phyloP scores from a whole-genome alignment of 2,329 filamentous ascomycete genomes.

The Neocucurbitaria cava region DNA sequence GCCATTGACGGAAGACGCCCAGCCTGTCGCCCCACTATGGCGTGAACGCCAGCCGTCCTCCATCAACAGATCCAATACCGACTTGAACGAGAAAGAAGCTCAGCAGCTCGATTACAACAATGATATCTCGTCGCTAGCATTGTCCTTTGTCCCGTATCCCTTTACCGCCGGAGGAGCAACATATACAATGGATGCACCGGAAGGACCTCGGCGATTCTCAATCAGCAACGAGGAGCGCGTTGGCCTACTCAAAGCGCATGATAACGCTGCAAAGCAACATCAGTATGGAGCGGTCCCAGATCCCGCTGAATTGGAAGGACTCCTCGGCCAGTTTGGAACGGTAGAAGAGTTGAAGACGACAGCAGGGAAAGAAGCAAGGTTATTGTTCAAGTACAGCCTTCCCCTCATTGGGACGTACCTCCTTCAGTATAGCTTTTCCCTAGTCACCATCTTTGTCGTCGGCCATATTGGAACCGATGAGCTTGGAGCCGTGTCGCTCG shows the following conservation, averaged over 20 bases:
- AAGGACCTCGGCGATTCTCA: constrained; percentile 41
- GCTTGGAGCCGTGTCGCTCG: constrained; percentile 60
- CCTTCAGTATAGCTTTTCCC: constrained; percentile 60
- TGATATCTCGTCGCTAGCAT: constrained; percentile 34
- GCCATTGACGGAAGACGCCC: constrained; percentile 17
- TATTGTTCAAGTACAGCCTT: constrained; percentile 53
- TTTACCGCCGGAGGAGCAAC: constrained; percentile 17
- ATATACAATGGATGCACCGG: constrained; percentile 39
- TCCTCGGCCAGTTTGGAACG: constrained; percentile 30
- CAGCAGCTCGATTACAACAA: constrained; percentile 12
- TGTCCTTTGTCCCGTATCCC: constrained; percentile 30
- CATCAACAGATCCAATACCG: constrained; percentile 2
- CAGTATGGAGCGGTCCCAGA: constrained; percentile 39
- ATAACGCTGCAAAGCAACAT: constrained; percentile 23
- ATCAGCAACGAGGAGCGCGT: constrained; percentile 35
- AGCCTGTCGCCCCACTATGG: constrained; percentile 19
- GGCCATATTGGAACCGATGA: constrained; percentile 62
- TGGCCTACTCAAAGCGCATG: constrained; percentile 32
- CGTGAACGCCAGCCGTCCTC: constrained; percentile 4
- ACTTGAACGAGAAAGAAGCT: constrained; percentile 1
- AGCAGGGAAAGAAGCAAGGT: constrained; percentile 35
- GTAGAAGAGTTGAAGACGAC: constrained; percentile 33
- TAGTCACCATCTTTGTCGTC: constrained; percentile 61
- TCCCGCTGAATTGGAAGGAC: constrained; percentile 34
- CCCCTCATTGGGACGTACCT: constrained; percentile 63